Base-by-base conservation (phyloP, 1,284 basidiomycete species). In the Malassezia arunalokei region DNA sequence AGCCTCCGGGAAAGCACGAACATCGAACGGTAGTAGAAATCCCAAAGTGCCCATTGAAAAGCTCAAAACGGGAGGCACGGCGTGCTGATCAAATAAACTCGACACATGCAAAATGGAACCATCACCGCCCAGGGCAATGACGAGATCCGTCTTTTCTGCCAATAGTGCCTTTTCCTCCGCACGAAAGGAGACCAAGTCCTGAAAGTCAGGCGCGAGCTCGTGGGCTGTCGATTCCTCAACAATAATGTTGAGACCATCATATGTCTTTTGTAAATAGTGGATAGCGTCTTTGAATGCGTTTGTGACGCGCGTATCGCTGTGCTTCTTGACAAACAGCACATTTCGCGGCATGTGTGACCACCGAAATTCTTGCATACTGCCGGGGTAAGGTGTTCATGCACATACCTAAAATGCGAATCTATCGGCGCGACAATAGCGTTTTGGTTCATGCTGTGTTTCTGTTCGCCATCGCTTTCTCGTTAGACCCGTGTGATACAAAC, bases 21-120 rank as follows among this genome's bases (percentile, higher is more conserved):
- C 64, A 52, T 72, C 65, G 75, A 94, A 95, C 0, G 92, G 91
- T 15, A 96, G 78, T 14, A 96, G 76, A 73, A 96, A 96, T 1
- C 91, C 91, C 0, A 96, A 77, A 1, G 87, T 91, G 6, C 91
- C 92, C 86, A 95, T 88, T 0, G 86, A 90, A 75, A 96, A 94
- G 68, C 87, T 91, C 33, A 96, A 77, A 0, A 96, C 90, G 0
- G 92, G 91, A 1, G 91, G 91, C 11, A 94, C 90, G 20, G 87
- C 84, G 31, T 85, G 85, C 7, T 80, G 78, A 63, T 84, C 86
- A 74, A 96, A 96, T 6, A 96, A 76, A 24, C 87, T 88, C 5
- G 90, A 91, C 0, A 89, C 88, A 69, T 94, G 90, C 3, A 96
- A 79, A 44, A 96, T 91, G 2, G 92, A 95, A 2, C 91, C 91